Conservation (phyloP, 768 basidiomycete genomes). For the Suillus cothurnatus region DNA sequence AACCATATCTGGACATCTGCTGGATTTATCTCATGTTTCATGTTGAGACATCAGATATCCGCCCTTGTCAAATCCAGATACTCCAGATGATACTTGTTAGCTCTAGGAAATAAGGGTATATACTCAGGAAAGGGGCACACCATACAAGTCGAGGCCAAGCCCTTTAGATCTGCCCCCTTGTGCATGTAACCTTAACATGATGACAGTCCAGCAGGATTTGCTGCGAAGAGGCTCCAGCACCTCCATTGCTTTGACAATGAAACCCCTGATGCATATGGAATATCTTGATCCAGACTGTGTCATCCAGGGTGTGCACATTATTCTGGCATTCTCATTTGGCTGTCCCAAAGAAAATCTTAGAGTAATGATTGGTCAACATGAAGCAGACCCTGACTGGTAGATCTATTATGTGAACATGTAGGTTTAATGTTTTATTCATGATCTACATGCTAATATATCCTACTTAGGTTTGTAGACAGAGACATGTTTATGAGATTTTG, state of each 20-base stretch:
- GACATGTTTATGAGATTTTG: slow-evolving; percentile 32
- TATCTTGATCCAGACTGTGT: slow-evolving; percentile 45
- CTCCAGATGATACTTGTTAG: no score
- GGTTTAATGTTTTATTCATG: slow-evolving; percentile 6
- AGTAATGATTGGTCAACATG: slow-evolving; percentile 6
- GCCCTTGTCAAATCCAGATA: no score
- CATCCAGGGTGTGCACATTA: slow-evolving; percentile 42
- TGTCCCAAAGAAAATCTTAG: slow-evolving; percentile 14
- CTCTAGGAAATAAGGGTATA: no score
- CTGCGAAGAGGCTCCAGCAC: slow-evolving; percentile 31
- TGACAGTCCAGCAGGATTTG: slow-evolving; percentile 26
- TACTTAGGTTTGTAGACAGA: slow-evolving; percentile 38
- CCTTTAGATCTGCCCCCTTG: no score
- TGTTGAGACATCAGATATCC: no score
- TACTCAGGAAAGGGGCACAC: no score
- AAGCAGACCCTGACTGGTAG: slow-evolving; percentile 33
- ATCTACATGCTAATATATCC: not conserved
- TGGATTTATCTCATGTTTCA: no score
- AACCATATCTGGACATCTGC: no score
- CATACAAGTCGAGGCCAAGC: no score
- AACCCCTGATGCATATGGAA: slow-evolving; percentile 41
- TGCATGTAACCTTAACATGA: no score
- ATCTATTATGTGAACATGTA: slow-evolving; percentile 39
- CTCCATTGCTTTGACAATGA: slow-evolving; percentile 39
- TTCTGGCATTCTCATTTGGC: slow-evolving; percentile 41